phyloP scores from a whole-genome alignment of 1,284 basidiomycete genomes.

The Tilletiopsis washingtonensis region DNA sequence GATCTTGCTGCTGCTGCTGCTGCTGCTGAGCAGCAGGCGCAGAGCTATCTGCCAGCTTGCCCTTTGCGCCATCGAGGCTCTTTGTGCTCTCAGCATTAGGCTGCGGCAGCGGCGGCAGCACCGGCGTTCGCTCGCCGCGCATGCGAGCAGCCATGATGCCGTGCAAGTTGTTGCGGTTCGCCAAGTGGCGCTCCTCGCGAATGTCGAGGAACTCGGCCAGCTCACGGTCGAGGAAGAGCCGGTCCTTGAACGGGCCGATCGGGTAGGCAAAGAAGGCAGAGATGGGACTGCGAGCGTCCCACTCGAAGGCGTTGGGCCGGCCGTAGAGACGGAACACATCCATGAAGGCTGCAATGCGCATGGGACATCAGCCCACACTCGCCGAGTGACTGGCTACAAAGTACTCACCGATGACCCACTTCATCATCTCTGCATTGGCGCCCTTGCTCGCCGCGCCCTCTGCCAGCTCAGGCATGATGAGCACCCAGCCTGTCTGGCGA shows the following conservation, averaged over 20 bases:
- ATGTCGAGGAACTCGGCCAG: constrained; percentile 70
- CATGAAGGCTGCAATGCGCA: constrained; percentile 27
- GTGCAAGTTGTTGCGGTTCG: constrained; percentile 31
- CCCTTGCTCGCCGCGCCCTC: constrained; percentile 61
- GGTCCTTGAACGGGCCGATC: constrained; percentile 50
- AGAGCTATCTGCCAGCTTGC: background rate
- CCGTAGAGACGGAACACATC: constrained; percentile 47
- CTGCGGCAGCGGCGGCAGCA: constrained; percentile 39
- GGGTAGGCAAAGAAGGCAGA: constrained; percentile 47
- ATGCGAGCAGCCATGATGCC: constrained; percentile 45
- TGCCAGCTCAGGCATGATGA: constrained; percentile 48
- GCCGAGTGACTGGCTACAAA: background rate
- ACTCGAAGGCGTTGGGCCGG: constrained; percentile 30
- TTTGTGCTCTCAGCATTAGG: constrained; percentile 14
- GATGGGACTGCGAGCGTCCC: constrained; percentile 51
- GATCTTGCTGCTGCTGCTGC: constrained; percentile 6
- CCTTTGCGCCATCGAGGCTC: constrained; percentile 4
- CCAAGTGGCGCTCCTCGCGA: constrained; percentile 56
- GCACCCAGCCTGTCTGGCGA: constrained; percentile 48
- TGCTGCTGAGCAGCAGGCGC: background rate
- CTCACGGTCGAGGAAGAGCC: constrained; percentile 82
- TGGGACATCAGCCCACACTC: background rate
- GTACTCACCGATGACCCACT: constrained; percentile 75
- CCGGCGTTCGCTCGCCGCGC: constrained; percentile 41
- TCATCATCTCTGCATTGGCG: constrained; percentile 69